phyloP scores from a whole-genome alignment of 2,329 filamentous ascomycete species.

The Diaporthe sp. region DNA sequence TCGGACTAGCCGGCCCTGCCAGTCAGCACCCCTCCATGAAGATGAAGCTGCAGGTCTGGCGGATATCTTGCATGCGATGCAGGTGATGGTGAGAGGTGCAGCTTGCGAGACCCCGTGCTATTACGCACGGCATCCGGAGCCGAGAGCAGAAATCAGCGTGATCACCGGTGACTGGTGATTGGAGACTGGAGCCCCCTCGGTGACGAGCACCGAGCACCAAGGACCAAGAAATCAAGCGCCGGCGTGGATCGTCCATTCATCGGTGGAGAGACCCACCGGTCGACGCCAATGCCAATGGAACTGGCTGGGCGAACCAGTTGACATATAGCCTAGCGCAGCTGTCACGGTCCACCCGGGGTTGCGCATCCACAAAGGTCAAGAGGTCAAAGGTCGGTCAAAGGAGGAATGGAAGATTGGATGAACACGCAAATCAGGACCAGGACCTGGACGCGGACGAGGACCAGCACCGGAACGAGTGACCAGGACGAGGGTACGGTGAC shows the following conservation, averaged over 20 bases:
- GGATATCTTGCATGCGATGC: conserved; percentile 19
- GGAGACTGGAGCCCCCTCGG: background rate
- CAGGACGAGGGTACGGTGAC: background rate
- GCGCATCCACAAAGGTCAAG: conserved; percentile 23
- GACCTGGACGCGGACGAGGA: background rate
- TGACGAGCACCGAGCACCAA: conserved; percentile 7
- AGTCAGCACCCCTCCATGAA: background rate
- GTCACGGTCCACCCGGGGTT: conserved; percentile 28
- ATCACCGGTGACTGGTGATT: background rate
- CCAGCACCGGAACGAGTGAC: background rate
- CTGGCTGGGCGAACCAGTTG: conserved; percentile 27
- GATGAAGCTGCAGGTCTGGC: conserved; percentile 11
- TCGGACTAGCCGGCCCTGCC: background rate
- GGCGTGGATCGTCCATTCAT: conserved; percentile 7
- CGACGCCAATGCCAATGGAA: conserved; percentile 4
- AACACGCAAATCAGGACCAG: background rate
- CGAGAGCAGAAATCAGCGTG: background rate
- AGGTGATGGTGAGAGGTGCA: background rate
- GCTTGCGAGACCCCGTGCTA: background rate
- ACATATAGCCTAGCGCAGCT: conserved; percentile 26
- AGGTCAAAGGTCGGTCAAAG: conserved; percentile 23
- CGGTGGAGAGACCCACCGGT: conserved; percentile 6
- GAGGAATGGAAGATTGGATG: background rate
- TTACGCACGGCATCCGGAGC: conserved; percentile 7
- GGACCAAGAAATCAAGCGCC: conserved; percentile 8